phyloP scores from a whole-genome alignment of 2,329 filamentous ascomycete genomes.

The Diaporthe vexans region DNA sequence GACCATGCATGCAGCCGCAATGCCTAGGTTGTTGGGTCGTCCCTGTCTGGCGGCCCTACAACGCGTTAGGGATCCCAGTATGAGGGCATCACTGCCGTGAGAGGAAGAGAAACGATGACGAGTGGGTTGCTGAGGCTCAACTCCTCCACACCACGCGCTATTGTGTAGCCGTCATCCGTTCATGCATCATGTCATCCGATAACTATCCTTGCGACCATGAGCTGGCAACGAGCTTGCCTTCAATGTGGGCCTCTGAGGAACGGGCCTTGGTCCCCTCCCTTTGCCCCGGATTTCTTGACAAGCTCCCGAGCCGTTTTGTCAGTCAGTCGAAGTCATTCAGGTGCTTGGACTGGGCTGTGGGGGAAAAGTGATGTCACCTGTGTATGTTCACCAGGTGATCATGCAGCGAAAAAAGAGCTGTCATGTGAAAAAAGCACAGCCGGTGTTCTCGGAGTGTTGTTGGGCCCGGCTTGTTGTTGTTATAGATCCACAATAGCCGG shows the following conservation, averaged over 20 bases:
- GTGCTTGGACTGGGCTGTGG: neutral
- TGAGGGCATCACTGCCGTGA: neutral
- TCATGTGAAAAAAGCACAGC: no score
- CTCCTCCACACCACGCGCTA: neutral
- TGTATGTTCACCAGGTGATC: neutral
- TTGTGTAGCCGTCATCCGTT: neutral
- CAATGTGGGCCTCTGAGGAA: neutral
- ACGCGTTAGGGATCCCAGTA: constrained; percentile 1
- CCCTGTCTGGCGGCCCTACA: constrained; percentile 1
- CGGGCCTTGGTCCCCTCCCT: neutral
- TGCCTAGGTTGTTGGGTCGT: constrained; percentile 10
- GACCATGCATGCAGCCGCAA: neutral
- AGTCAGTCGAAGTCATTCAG: neutral
- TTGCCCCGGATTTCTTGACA: constrained; percentile 12
- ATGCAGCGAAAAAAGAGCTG: neutral
- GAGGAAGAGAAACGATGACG: neutral
- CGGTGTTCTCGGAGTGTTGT: neutral
- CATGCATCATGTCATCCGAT: neutral
- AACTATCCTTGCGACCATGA: neutral
- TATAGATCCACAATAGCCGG: neutral
- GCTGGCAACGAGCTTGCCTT: neutral
- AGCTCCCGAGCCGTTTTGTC: constrained; percentile 2
- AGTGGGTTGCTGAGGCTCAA: neutral
- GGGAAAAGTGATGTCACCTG: neutral
- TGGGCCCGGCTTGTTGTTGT: neutral